These are phyloP conservation scores for Silene uniflora DNA, from an alignment of 148 eudicot genomes.

Conservation along the genomic window DNA sequence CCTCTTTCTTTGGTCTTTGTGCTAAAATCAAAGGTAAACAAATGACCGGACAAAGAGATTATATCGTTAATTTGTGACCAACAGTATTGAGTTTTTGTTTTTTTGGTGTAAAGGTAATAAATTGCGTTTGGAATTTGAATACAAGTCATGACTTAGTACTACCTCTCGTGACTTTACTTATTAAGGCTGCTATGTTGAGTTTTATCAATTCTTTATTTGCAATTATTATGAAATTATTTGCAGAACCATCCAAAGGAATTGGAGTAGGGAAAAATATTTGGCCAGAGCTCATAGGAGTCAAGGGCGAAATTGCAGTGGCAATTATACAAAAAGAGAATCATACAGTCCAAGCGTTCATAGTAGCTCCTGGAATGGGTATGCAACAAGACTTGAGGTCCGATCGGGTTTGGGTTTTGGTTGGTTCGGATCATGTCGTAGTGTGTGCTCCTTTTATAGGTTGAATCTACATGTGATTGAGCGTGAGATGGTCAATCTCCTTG, in stretches of 20 bases:
- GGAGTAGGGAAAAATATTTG: constrained; percentile 12
- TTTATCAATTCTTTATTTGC: too few relatives aligned
- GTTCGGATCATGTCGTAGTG: constrained; percentile 18
- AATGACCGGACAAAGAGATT: too few relatives aligned
- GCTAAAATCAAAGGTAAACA: too few relatives aligned
- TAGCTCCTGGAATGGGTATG: constrained; percentile 9
- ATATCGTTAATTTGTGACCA: too few relatives aligned
- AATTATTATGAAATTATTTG: not conserved
- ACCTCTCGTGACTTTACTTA: too few relatives aligned
- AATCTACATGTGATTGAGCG: not conserved
- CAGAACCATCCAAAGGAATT: constrained; percentile 8
- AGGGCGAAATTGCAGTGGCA: not conserved
- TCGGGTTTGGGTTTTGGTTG: constrained; percentile 40
- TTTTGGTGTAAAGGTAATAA: too few relatives aligned
- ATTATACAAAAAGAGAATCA: constrained; percentile 15
- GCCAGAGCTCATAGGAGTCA: constrained; percentile 12
- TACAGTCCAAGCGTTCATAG: constrained; percentile 2
- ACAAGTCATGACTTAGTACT: too few relatives aligned
- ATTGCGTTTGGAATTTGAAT: too few relatives aligned
- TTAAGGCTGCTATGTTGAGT: too few relatives aligned
- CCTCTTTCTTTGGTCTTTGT: too few relatives aligned
- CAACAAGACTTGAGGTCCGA: constrained; percentile 2
- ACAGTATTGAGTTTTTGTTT: too few relatives aligned
- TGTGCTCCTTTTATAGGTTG: constrained; percentile 31
- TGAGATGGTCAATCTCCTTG: too few relatives aligned